These are phyloP conservation scores for Nannizzia gypsea DNA, from an alignment of 2,329 filamentous ascomycete genomes.

Conservation along the genomic window DNA sequence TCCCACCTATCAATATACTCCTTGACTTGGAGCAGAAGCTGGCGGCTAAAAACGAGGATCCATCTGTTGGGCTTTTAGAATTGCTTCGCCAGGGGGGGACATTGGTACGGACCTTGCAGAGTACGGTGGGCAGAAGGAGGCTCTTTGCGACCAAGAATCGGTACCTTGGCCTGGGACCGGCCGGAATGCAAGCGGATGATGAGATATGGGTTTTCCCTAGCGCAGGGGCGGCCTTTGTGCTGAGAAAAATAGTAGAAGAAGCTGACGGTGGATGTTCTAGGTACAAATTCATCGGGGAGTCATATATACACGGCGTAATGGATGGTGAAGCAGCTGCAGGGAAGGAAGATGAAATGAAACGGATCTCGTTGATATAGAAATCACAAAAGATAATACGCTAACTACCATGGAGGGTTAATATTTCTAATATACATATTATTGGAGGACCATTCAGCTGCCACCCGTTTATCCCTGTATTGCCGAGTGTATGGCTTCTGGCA, in stretches of 20 bases:
- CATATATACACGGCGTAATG: slow-evolving; percentile 15
- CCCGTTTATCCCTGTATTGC: too few species aligned
- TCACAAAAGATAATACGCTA: too few species aligned
- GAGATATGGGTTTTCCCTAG: slow-evolving; percentile 13
- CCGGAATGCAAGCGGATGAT: slow-evolving; percentile 8
- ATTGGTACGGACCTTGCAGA: slow-evolving; percentile 5
- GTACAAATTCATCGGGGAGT: slow-evolving; percentile 13
- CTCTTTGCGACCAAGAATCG: slow-evolving; percentile 11
- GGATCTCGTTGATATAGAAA: neutral
- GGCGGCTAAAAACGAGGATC: neutral
- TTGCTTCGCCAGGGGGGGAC: neutral
- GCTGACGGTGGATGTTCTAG: neutral
- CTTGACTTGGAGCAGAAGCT: neutral
- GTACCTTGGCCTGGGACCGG: slow-evolving; percentile 11
- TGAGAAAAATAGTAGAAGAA: slow-evolving; percentile 2
- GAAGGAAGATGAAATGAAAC: neutral
- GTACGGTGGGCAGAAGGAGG: slow-evolving; percentile 8
- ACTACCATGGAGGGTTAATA: too few species aligned
- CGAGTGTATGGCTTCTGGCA: too few species aligned
- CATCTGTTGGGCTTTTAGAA: neutral
- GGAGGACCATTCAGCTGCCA: too few species aligned
- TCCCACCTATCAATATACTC: neutral
- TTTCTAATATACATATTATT: too few species aligned
- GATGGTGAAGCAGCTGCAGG: slow-evolving; percentile 10
- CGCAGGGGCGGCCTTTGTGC: slow-evolving; percentile 10